These are phyloP conservation scores for Nematocida minor DNA, from an alignment of 371 early-diverging fungal species.

Conservation along the genomic window DNA sequence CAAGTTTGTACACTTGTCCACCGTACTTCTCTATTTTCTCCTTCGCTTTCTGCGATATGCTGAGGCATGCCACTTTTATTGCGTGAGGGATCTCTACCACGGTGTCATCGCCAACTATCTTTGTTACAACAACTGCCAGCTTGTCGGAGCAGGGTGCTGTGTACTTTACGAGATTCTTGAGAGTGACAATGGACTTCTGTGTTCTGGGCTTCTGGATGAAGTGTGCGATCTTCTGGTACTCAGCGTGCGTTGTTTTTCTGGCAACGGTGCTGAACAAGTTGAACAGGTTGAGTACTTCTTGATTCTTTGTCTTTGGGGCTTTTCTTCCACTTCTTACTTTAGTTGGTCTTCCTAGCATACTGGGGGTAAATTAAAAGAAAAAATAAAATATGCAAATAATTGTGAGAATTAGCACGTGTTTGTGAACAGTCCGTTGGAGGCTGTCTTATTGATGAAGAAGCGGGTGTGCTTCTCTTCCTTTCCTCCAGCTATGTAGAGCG, in stretches of 20 bases:
- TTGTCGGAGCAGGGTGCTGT: slow-evolving; percentile 49
- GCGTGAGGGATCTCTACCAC: slow-evolving; percentile 56
- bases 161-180: slow-evolving; percentile 53
- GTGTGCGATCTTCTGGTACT: slow-evolving; percentile 42
- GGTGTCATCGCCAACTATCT: slow-evolving; percentile 64
- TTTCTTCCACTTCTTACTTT: slow-evolving; percentile 49
- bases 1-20: slow-evolving; percentile 63
- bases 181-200: slow-evolving; percentile 24
- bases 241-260: slow-evolving; percentile 26
- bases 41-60: slow-evolving; percentile 58
- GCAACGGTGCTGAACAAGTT: slow-evolving; percentile 34
- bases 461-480: slow-evolving; percentile 39
- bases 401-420: background rate
- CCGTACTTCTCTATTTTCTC: slow-evolving; percentile 62
- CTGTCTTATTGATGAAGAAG: slow-evolving; percentile 25
- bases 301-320: slow-evolving; percentile 33
- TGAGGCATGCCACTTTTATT: slow-evolving; percentile 61
- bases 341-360: slow-evolving; percentile 20
- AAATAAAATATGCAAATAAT: slow-evolving; percentile 23
- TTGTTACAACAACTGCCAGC: slow-evolving; percentile 62
- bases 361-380: slow-evolving; percentile 28
- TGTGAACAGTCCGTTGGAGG: background rate
- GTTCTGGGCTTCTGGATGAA: slow-evolving; percentile 35
- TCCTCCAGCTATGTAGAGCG: slow-evolving; percentile 13
- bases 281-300: slow-evolving; percentile 34